A percentile compares a stretch with the other conserved stretches of the same genome.
Evolutionary conservation across 2,329 filamentous ascomycete species (phyloP).

Genomic region (Pseudogymnoascus sp.): DNA sequence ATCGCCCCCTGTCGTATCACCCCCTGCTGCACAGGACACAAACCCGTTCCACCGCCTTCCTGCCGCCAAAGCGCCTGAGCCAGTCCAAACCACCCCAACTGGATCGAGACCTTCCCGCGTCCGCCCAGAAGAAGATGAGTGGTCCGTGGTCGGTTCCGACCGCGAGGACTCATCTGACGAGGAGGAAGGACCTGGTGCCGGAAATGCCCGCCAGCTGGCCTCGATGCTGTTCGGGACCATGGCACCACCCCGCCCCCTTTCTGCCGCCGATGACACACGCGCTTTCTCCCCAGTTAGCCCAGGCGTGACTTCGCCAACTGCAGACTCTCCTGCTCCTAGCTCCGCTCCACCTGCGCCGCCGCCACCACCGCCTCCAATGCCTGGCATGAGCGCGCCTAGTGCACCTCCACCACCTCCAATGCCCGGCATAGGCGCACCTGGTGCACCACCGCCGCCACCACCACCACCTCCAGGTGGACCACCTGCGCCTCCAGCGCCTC

Average conservation of each 20-base stretch:
- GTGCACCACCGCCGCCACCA: slow-evolving; percentile 38
- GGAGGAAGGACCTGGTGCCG: slow-evolving; percentile 72
- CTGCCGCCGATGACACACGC: slow-evolving; percentile 67
- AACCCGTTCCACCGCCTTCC: slow-evolving; percentile 93
- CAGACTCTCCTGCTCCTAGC: slow-evolving; percentile 33
- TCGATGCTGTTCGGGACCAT: slow-evolving; percentile 96
- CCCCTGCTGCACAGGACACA: slow-evolving; percentile 55
- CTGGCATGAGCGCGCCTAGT: slow-evolving; percentile 32
- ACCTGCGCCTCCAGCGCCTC: slow-evolving; percentile 27
- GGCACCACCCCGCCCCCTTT: slow-evolving; percentile 83
- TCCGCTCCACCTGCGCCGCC: slow-evolving; percentile 35
- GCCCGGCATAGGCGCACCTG: slow-evolving; percentile 27
- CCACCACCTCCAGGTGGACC: slow-evolving; percentile 20
- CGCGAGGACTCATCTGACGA: slow-evolving; percentile 65
- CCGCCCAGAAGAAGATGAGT: slow-evolving; percentile 66
- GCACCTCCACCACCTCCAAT: slow-evolving; percentile 30
- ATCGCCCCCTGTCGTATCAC: neutral
- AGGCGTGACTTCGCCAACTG: slow-evolving; percentile 38
- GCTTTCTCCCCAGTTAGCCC: slow-evolving; percentile 36
- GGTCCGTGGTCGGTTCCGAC: slow-evolving; percentile 72
- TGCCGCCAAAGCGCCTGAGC: slow-evolving; percentile 39
- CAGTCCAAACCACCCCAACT: slow-evolving; percentile 36
- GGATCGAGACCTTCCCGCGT: slow-evolving; percentile 44
- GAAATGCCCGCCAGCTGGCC: slow-evolving; percentile 83
- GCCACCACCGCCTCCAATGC: slow-evolving; percentile 43